A percentile compares a stretch with the other conserved stretches of the same genome.
Evolutionary conservation across 345 rosid genomes (phyloP).

Genomic region (Aquilaria sinensis): DNA sequence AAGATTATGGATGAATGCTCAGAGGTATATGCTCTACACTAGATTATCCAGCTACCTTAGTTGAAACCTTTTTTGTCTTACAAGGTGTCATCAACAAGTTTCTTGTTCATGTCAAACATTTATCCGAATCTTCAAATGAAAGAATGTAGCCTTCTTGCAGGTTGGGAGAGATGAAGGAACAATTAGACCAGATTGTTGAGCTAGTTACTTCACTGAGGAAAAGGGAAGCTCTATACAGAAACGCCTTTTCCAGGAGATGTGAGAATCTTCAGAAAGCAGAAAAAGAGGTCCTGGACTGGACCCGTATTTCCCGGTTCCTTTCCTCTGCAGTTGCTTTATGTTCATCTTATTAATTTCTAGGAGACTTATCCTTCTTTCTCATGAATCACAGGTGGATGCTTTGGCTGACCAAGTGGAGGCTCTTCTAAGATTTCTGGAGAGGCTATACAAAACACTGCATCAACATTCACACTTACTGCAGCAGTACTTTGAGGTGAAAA

Average conservation of each 20-base stretch:
- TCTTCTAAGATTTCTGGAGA: conserved; percentile 42
- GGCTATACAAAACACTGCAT: conserved; percentile 35
- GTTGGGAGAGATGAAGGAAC: conserved; percentile 35
- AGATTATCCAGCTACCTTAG: too few relatives aligned
- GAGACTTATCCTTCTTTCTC: neutral
- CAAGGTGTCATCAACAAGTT: too few relatives aligned
- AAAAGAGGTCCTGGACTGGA: conserved; percentile 47
- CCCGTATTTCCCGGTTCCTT: neutral
- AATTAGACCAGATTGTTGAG: conserved; percentile 24
- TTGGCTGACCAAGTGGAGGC: conserved; percentile 77
- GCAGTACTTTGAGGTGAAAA: conserved; percentile 39
- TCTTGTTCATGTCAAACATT: too few relatives aligned
- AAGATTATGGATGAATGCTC: conserved; percentile 25
- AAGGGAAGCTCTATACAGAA: conserved; percentile 41
- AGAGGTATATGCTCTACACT: conserved; percentile 23
- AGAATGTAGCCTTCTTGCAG: conserved; percentile 22
- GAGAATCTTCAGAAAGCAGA: conserved; percentile 77
- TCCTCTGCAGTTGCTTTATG: neutral
- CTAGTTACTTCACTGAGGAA: conserved; percentile 18
- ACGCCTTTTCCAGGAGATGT: conserved; percentile 55
- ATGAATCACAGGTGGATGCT: conserved; percentile 57
- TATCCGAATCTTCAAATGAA: too few relatives aligned
- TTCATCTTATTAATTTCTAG: neutral
- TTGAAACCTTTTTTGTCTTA: too few relatives aligned
- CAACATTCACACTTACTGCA: conserved; percentile 33